Evolutionary conservation across 495 filamentous ascomycete species (phyloP), one percentile per base, ranked within the genome.

Genomic region (Thermochaetoides thermophila): DNA sequence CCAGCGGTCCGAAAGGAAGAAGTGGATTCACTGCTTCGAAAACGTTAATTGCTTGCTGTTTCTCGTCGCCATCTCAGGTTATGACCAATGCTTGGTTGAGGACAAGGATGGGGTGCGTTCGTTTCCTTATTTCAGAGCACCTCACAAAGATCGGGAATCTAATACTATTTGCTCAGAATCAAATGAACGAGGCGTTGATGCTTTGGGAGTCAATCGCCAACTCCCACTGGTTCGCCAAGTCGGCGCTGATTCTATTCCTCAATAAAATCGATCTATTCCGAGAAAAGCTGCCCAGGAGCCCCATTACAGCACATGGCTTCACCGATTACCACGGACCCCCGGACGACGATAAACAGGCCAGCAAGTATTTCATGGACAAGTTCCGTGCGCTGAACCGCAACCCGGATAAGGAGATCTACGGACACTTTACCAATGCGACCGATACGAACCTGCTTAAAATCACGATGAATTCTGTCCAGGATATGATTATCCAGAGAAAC

Each of bases 1-100:
- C 32, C 89, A 97, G 56, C 67, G 89, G 44, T 96, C 91, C 15
- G 89, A 97, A 46, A 78, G 89, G 32, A 97, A 97, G 71, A 97
- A 97, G 59, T 97, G 89, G 89, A 95, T 97, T 43, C 89, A 97
- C 52, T 95, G 89, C 59, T 97, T 97, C 54, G 89, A 97, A 50
- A 92, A 92, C 47, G 89, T 97, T 40, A 86, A 84, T 36, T 81
- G 79, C 50, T 64, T 97, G 23, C 66, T 97, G 28, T 97, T 97
- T 60, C 71, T 97, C 49, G 89, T 93, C 31, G 89, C 89, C 21
- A 78, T 97, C 43, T 93, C 84, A 38, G 89, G 87, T 23, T 97
- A 96, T 50, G 89, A 97, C 53, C 89, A 97, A 57, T 87, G 87
- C 46, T 61, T 97, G 14, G 83, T 96, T 3, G 89, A 97, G 59